Percentiles rank a stretch among this genome's conserved stretches.
Evolutionary conservation across 352 stramenopile species (phyloP).

Genomic region (Halophytophthora batemanensis): DNA sequence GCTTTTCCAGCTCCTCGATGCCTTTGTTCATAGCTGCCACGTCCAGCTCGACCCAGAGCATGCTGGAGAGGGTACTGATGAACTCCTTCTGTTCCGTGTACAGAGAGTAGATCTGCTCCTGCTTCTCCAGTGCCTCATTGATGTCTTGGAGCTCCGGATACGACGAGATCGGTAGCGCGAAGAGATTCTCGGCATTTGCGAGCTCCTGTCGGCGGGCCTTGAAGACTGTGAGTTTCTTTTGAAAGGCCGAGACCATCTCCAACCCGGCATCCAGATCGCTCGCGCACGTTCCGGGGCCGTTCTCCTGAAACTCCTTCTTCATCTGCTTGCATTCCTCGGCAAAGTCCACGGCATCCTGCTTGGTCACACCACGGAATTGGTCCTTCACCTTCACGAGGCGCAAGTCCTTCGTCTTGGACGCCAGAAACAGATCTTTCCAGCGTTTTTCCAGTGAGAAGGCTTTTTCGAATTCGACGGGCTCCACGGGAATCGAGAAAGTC

Average conservation of each 20-base stretch:
- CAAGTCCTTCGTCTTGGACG: slow-evolving; percentile 92
- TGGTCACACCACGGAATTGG: slow-evolving; percentile 93
- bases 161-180: slow-evolving; percentile 88
- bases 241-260: slow-evolving; percentile 85
- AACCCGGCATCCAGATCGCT: slow-evolving; percentile 88
- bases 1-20: slow-evolving; percentile 92
- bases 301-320: slow-evolving; percentile 83
- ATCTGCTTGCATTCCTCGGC: slow-evolving; percentile 82
- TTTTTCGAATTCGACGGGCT: slow-evolving; percentile 54
- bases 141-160: slow-evolving; percentile 91
- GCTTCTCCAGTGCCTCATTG: slow-evolving; percentile 80
- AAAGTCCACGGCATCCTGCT: slow-evolving; percentile 89
- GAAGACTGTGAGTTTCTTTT: slow-evolving; percentile 72
- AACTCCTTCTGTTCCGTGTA: slow-evolving; percentile 95
- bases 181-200: slow-evolving; percentile 93
- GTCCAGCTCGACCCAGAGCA: slow-evolving; percentile 93
- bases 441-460: slow-evolving; percentile 79
- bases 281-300: slow-evolving; percentile 79
- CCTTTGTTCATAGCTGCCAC: slow-evolving; percentile 89
- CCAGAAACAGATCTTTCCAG: slow-evolving; percentile 82
- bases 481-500: slow-evolving; percentile 77
- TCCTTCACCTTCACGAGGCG: slow-evolving; percentile 93
- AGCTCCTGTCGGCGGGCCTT: slow-evolving; percentile 85
- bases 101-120: slow-evolving; percentile 88
- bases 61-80: slow-evolving; percentile 81